phyloP scores from a whole-genome alignment of 2,329 filamentous ascomycete species.

The Scopulariopsis brevicaulis region DNA sequence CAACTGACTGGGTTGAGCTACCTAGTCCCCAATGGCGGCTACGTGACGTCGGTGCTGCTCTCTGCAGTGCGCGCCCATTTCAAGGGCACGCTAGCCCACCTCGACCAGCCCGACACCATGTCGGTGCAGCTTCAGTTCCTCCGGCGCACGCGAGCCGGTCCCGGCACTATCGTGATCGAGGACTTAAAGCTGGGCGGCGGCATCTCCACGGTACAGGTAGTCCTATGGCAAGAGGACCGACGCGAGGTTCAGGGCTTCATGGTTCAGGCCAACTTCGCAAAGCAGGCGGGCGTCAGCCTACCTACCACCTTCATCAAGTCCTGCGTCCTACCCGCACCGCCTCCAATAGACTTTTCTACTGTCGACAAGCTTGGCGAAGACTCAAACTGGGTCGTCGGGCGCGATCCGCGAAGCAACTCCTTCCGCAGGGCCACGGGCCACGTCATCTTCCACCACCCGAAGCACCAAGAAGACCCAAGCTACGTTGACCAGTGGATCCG shows the following conservation, averaged over 20 bases:
- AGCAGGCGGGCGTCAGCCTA: conserved; percentile 18
- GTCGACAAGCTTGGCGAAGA: background rate
- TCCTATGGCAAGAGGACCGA: conserved; percentile 25
- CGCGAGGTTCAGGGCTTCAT: conserved; percentile 23
- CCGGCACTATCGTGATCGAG: conserved; percentile 23
- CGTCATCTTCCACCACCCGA: background rate
- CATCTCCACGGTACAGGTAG: conserved; percentile 28
- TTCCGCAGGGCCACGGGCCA: background rate
- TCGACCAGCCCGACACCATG: conserved; percentile 24
- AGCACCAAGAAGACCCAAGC: conserved; percentile 4
- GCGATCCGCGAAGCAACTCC: background rate
- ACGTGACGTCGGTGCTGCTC: conserved; percentile 28
- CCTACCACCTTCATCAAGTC: conserved; percentile 9
- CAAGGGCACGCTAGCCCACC: conserved; percentile 12
- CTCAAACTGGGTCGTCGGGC: background rate
- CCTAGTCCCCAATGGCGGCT: conserved; percentile 33
- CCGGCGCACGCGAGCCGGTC: conserved; percentile 22
- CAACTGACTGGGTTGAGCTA: background rate
- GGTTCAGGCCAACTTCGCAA: conserved; percentile 21
- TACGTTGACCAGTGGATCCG: conserved; percentile 54
- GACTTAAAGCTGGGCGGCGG: conserved; percentile 28
- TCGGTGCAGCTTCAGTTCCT: conserved; percentile 29
- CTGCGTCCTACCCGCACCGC: background rate
- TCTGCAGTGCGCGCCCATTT: conserved; percentile 19
- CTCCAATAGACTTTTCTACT: background rate